Evolutionary conservation across 768 basidiomycete genomes (phyloP), one percentile per base, ranked within the genome.

Genomic region (Dendrothele bispora): DNA sequence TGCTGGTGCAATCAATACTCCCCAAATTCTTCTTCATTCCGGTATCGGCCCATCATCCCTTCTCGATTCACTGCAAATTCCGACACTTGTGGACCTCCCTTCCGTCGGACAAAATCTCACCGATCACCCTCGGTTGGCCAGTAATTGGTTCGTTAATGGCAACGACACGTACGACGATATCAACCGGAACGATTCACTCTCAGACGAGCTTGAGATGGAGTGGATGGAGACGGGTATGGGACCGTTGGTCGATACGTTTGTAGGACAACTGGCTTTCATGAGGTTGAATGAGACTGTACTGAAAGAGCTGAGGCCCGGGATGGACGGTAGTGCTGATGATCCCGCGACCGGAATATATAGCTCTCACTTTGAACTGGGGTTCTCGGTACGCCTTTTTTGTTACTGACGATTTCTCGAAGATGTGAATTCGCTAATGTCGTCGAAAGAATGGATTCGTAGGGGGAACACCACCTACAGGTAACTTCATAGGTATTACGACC

Each of bases 1-100:
- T 5, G 62, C 63, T 20, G 63, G 63, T 8, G 27, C 55, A 2
- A 48, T 61, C 40, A 61, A 57, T 4, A 62, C 61, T 5, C 57
- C 61, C 5, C 48, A 44, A 4, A 50, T 60, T 12, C 51, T 58
- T 15, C 27, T 58, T 32, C 27, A 32, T 4, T 58, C 57, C 4
- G 57, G 57, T 30, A 60, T 61, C 30, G 60, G 60, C 10, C 34
- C 52, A 20, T 15, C 27, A 5, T 35, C 6, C 24, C 27, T 34
- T 10, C 52, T 54, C 10, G 7, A 30, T 4, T 29, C 39, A 7
- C n/a, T 47, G 7, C 40, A 46, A 14, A 48, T 54, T 3, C 20
- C 20, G 11, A 15, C 46, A 7, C n/a, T 49, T 22, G n/a, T 52
- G 6, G 29, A 56, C 36, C 50, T 55, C 21, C 55, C 55, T 14